Evolutionary conservation across 139 green algal genomes (phyloP).

Genomic region (Volvox reticuliferus): DNA sequence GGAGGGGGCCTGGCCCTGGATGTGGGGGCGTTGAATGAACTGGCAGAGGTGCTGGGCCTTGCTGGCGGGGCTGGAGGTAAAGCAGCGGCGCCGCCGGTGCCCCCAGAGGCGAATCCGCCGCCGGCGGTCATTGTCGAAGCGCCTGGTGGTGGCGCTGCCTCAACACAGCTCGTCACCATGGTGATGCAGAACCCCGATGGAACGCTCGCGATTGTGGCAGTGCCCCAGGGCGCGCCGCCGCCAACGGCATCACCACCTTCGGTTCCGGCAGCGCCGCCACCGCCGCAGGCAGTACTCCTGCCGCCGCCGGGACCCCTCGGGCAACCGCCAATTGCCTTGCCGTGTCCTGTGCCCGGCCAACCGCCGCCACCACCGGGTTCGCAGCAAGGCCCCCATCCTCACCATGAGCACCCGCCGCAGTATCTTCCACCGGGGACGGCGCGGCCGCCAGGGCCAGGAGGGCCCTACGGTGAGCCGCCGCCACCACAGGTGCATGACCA

Average conservation of each 20-base stretch:
- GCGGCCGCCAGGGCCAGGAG: background rate
- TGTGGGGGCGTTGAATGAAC: conserved; percentile 32
- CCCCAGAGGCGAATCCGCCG: background rate
- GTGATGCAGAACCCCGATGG: conserved; percentile 46
- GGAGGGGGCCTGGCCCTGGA: background rate
- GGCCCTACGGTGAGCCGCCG: conserved; percentile 21
- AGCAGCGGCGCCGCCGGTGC: background rate
- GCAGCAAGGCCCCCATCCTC: background rate
- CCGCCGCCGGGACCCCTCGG: background rate
- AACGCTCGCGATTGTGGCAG: conserved; percentile 13
- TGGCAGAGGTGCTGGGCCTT: conserved; percentile 38
- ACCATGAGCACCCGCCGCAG: background rate
- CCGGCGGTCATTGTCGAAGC: too few relatives aligned
- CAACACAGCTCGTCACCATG: conserved; percentile 29
- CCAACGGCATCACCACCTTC: background rate
- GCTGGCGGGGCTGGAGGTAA: background rate
- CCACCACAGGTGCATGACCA: conserved; percentile 9
- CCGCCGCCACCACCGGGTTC: conserved; percentile 4
- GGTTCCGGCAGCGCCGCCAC: background rate
- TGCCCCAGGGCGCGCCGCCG: background rate
- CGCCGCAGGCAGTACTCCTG: background rate
- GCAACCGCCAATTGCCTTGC: background rate
- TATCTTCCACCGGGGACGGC: background rate
- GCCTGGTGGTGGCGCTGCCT: background rate
- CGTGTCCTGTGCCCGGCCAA: background rate